Percentiles rank a stretch among this genome's conserved stretches.
These are phyloP conservation scores for Skeletonema potamos DNA, from an alignment of 108 stramenopile species.

Conservation along the genomic window DNA sequence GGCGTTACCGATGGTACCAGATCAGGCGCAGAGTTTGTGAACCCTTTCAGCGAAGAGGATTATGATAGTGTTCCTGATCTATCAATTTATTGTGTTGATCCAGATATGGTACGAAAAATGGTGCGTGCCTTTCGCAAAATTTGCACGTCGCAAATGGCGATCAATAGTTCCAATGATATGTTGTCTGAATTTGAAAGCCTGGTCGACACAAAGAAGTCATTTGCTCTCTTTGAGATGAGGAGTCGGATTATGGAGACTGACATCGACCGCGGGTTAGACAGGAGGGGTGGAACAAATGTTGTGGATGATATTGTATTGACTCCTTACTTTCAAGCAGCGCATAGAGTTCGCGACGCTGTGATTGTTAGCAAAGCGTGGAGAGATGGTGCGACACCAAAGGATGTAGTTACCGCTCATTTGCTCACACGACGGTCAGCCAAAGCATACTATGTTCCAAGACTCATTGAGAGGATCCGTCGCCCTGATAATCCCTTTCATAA, in stretches of 20 bases:
- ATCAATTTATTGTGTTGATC: constrained; percentile 58
- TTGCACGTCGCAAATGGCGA: constrained; percentile 44
- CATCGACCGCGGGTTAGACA: constrained; percentile 83
- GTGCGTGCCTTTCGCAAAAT: constrained; percentile 75
- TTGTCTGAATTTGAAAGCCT: constrained; percentile 59
- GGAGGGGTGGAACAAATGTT: constrained; percentile 73
- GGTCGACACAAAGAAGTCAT: constrained; percentile 81
- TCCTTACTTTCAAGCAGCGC: constrained; percentile 60
- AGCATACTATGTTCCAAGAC: constrained; percentile 55
- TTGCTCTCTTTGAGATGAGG: constrained; percentile 87
- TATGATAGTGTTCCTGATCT: constrained; percentile 43
- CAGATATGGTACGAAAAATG: constrained; percentile 59
- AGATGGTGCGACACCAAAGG: constrained; percentile 80
- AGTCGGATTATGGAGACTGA: constrained; percentile 92
- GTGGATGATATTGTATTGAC: constrained; percentile 85
- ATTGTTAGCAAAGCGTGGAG: constrained; percentile 91
- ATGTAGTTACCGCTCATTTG: constrained; percentile 69
- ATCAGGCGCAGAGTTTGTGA: constrained; percentile 12
- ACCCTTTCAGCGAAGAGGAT: constrained; percentile 19
- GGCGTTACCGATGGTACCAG: neutral
- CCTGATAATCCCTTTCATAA: constrained; percentile 12
- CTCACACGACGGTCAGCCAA: constrained; percentile 67
- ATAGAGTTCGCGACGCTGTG: constrained; percentile 84
- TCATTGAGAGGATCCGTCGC: constrained; percentile 25
- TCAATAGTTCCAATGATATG: constrained; percentile 38